Percentiles rank a stretch among this genome's conserved stretches.
phyloP scores from a whole-genome alignment of 371 early-diverging fungal species.

The Mortierella polycephala region DNA sequence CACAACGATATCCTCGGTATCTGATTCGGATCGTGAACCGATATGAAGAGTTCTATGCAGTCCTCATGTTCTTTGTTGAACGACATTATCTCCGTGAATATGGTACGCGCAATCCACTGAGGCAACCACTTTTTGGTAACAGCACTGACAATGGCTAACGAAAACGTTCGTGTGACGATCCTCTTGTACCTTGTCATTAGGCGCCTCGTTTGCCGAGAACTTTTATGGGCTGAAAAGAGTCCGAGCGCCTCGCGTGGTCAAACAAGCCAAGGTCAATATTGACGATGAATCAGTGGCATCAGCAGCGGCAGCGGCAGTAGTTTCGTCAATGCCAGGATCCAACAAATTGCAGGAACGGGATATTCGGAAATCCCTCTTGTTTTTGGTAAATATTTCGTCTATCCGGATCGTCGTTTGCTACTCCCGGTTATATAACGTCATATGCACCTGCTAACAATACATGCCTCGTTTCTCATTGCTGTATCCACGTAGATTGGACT shows the following conservation, averaged over 20 bases:
- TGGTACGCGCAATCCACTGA: constrained; percentile 57
- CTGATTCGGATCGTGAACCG: constrained; percentile 80
- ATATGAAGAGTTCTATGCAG: constrained; percentile 83
- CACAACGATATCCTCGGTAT: constrained; percentile 89
- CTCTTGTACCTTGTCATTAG: constrained; percentile 42
- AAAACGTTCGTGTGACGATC: too few species aligned
- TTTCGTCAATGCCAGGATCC: constrained; percentile 26
- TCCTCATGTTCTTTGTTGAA: constrained; percentile 82
- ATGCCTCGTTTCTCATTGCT: neutral
- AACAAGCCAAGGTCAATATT: constrained; percentile 28
- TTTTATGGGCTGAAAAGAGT: constrained; percentile 89
- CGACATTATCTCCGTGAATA: constrained; percentile 83
- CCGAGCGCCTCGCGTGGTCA: constrained; percentile 25
- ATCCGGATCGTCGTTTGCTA: too few species aligned
- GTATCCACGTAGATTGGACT: constrained; percentile 60
- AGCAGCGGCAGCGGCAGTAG: constrained; percentile 25
- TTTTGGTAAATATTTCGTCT: constrained; percentile 59
- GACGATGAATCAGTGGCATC: constrained; percentile 37
- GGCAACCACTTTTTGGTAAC: neutral
- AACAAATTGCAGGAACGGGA: constrained; percentile 55
- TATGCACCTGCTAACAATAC: neutral
- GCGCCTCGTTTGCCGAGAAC: constrained; percentile 90
- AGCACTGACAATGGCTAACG: too few species aligned
- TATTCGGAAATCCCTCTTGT: constrained; percentile 72
- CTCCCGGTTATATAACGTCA: neutral